A percentile compares a stretch with the other conserved stretches of the same genome.
These are phyloP conservation scores for Suhomyces yuchorum DNA, from an alignment of 1,139 yeast genomes.

Conservation along the genomic window DNA sequence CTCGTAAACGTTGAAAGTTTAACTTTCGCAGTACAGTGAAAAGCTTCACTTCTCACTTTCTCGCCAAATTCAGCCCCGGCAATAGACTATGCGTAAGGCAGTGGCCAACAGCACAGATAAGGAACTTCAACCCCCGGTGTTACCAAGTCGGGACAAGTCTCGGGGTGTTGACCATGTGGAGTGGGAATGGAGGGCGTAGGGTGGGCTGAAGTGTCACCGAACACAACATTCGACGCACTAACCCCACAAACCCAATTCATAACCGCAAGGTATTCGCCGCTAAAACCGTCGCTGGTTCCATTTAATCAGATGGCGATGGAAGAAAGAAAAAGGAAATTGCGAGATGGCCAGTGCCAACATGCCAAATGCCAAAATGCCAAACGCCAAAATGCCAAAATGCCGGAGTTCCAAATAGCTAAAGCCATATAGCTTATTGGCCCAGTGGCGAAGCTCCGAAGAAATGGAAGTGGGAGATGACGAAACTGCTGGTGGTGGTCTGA, in stretches of 20 bases:
- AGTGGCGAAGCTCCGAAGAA: too few relatives aligned
- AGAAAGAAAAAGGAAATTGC: background rate
- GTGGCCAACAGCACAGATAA: background rate
- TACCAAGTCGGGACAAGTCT: background rate
- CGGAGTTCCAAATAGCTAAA: background rate
- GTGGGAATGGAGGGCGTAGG: background rate
- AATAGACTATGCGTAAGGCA: conserved; percentile 1
- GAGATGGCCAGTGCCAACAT: background rate
- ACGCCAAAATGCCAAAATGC: too few relatives aligned
- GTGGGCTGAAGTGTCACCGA: background rate
- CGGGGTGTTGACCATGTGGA: background rate
- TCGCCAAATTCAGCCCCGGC: background rate
- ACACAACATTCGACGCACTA: background rate
- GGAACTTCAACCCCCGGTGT: background rate
- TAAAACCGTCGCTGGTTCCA: background rate
- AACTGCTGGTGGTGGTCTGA: too few relatives aligned
- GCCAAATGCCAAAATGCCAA: too few relatives aligned
- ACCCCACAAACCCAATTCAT: background rate
- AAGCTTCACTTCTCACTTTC: too few relatives aligned
- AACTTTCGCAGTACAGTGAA: background rate
- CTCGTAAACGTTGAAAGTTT: conserved; percentile 1
- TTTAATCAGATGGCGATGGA: background rate
- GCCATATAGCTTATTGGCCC: too few relatives aligned
- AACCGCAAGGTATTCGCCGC: background rate
- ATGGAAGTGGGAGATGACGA: too few relatives aligned